phyloP scores from a whole-genome alignment of 495 filamentous ascomycete genomes.

The Aspergillus kassunensis region DNA sequence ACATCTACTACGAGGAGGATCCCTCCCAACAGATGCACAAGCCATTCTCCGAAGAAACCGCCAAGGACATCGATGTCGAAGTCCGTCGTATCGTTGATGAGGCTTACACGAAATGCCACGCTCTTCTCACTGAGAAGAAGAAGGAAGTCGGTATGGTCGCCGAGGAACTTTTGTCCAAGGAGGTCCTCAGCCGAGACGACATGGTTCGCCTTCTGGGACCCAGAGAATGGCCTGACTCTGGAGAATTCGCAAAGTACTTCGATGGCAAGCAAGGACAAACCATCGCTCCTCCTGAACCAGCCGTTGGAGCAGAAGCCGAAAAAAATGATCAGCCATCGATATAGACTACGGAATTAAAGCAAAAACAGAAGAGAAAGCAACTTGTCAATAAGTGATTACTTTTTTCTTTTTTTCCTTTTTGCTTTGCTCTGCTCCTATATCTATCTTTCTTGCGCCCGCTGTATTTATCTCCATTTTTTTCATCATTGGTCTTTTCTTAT shows the following conservation, averaged over 20 bases:
- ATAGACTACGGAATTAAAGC: conserved; percentile 19
- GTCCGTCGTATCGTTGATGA: conserved; percentile 85
- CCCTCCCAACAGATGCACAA: conserved; percentile 76
- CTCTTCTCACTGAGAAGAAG: conserved; percentile 80
- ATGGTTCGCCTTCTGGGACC: conserved; percentile 82
- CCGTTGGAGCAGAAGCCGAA: conserved; percentile 23
- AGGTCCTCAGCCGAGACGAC: conserved; percentile 86
- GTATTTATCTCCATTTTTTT: conserved; percentile 3
- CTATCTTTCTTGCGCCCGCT: not conserved
- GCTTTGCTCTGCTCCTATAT: conserved; percentile 2
- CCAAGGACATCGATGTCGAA: conserved; percentile 83
- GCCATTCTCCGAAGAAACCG: conserved; percentile 92
- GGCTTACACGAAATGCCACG: conserved; percentile 85
- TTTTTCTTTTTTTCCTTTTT: not conserved
- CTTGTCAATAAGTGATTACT: not conserved
- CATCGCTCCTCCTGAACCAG: conserved; percentile 55
- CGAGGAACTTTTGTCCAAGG: conserved; percentile 88
- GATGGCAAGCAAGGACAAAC: conserved; percentile 45
- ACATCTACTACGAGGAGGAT: conserved; percentile 84
- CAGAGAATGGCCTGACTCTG: conserved; percentile 74
- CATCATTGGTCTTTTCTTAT: conserved; percentile 26
- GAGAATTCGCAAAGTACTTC: conserved; percentile 94
- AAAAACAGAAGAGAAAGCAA: not conserved
- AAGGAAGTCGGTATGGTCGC: conserved; percentile 82
- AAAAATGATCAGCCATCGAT: conserved; percentile 43